phyloP scores from a whole-genome alignment of 192 early-diverging fungal species.

The Phycomyces nitens region DNA sequence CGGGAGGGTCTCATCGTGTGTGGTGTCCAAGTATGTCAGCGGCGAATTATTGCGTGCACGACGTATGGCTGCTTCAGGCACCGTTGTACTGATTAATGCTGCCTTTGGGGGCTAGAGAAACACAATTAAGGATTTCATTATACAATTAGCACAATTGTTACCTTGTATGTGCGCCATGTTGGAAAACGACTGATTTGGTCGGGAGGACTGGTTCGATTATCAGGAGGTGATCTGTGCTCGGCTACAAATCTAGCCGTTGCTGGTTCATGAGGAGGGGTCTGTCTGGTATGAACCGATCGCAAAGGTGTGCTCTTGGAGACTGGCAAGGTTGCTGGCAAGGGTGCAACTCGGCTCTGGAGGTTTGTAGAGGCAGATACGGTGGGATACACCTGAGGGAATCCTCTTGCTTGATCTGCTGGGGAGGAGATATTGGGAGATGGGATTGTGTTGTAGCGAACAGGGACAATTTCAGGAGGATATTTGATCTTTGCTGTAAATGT shows the following conservation, averaged over 20 bases:
- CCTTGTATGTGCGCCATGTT: too few relatives aligned
- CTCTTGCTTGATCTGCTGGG: too few relatives aligned
- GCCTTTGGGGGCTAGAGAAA: not conserved
- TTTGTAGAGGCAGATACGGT: not conserved
- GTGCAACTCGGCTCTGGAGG: not conserved
- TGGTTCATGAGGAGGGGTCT: not conserved
- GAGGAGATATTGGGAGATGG: not conserved
- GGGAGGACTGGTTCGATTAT: too few relatives aligned
- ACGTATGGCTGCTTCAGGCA: conserved; percentile 21
- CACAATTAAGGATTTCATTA: too few relatives aligned
- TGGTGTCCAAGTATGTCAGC: not conserved
- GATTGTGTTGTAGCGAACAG: not conserved
- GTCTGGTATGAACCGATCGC: not conserved
- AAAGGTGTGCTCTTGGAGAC: not conserved
- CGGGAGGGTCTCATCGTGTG: not conserved
- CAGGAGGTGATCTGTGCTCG: too few relatives aligned
- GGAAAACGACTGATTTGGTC: too few relatives aligned
- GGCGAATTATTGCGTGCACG: conserved; percentile 24
- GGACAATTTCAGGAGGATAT: conserved; percentile 29
- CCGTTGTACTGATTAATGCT: conserved; percentile 5
- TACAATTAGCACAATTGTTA: too few relatives aligned
- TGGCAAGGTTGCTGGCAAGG: not conserved
- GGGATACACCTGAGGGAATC: not conserved
- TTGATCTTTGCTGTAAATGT: conserved; percentile 42
- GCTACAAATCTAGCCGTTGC: not conserved